Evolutionary conservation across 306 rosid species (phyloP), one percentile per base, ranked within the genome.

Genomic region (Oxytropis ochrocephala): DNA sequence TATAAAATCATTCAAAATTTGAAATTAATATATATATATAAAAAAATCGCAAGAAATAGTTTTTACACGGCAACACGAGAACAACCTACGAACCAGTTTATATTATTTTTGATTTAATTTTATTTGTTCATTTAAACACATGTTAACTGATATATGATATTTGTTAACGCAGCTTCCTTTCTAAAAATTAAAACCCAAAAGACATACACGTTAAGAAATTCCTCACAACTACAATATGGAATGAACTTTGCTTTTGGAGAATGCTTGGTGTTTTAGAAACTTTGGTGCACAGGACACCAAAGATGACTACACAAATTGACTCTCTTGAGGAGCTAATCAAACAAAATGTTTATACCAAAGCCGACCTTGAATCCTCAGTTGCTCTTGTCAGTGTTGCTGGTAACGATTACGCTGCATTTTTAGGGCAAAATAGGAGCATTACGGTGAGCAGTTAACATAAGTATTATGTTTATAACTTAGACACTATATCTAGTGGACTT

Each of bases 291-390:
- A 77, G 74, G 27, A 21, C 27, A 55, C 82, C 82, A 73, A 81
- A 81, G 55, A 11, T 61, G 49, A 64, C 81, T 13, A 17, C 1
- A 11, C 81, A 78, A 78, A 78, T 78, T 4, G 68, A 78, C 29
- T 57, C 52, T 0, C 47, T 85, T 50, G 63, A 85, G 46, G 61
- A 76, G 4, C 69, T 84, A 11, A 18, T 85, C 8, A 4, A 86
- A 73, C 77, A 83, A 73, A 75, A 85, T 9, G 9, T 64, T 1
- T 78, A 60, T n/a, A 67, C 81, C 78, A 61, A 75, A 47, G 13
- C 10, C 0, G 87, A 88, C 64, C 83, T 88, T n/a, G 16, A 62
- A 11, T 77, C 80, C 29, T 77, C 85, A 0, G 0, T 73, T 7
- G 77, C 66, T 42, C 80, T 81, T 0, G 43, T 81, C 4, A 73